These are phyloP conservation scores for Xylaria venustula DNA, from an alignment of 495 filamentous ascomycete species.

Conservation along the genomic window DNA sequence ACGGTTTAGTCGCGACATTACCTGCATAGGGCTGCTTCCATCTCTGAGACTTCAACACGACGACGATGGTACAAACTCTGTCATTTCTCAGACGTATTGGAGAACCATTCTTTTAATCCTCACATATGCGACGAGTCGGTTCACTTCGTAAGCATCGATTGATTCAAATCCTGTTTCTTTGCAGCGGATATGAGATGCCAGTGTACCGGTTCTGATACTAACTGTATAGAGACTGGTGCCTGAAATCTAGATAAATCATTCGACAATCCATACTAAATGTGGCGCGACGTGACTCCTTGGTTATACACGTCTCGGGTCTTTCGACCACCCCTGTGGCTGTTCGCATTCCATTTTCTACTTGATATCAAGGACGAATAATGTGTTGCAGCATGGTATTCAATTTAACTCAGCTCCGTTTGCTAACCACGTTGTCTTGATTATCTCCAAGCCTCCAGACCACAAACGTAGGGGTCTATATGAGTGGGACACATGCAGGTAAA, in stretches of 20 bases:
- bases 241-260: neutral
- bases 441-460: no score
- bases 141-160: neutral
- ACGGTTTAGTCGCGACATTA: neutral
- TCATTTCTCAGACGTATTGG: neutral
- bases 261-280: neutral
- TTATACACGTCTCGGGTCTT: neutral
- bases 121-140: no score
- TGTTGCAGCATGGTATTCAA: no score
- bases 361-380: no score
- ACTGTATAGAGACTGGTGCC: neutral
- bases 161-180: neutral
- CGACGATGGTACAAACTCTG: neutral
- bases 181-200: neutral
- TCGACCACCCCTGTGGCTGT: neutral
- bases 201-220: neutral
- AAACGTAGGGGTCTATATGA: no score
- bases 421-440: no score
- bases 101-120: neutral
- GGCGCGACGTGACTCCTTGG: neutral
- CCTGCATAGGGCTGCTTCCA: conserved; percentile 7
- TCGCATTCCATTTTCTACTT: no score
- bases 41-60: neutral
- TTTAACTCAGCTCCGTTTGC: no score
- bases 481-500: neutral